A percentile compares a stretch with the other conserved stretches of the same genome.
phyloP scores from a whole-genome alignment of 805 yeast genomes.

The Metschnikowia continentalis region DNA sequence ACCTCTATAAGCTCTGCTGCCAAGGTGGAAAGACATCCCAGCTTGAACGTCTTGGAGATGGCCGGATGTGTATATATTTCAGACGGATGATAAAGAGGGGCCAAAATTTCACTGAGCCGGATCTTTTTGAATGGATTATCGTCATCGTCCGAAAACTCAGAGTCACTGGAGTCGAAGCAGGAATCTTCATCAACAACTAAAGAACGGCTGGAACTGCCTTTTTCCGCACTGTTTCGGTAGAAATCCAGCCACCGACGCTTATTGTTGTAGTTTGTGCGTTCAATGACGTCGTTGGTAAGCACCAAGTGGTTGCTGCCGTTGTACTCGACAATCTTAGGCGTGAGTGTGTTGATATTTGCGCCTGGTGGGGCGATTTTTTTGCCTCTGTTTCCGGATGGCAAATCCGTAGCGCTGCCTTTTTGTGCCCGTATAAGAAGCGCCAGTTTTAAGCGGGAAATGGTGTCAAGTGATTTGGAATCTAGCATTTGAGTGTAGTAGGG shows the following conservation, averaged over 20 bases:
- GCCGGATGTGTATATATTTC: conserved; percentile 73
- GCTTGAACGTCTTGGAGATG: conserved; percentile 60
- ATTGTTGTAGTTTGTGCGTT: conserved; percentile 22
- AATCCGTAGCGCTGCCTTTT: conserved; percentile 5
- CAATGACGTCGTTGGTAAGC: conserved; percentile 33
- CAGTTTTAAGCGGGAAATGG: conserved; percentile 36
- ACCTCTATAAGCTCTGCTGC: conserved; percentile 71
- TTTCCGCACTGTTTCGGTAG: conserved; percentile 10
- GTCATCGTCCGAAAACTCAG: conserved; percentile 5
- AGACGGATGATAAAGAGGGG: conserved; percentile 76
- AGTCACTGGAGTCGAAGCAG: conserved; percentile 1
- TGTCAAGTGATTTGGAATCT: conserved; percentile 36
- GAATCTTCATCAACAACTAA: background rate
- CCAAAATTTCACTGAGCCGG: conserved; percentile 47
- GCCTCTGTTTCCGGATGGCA: conserved; percentile 28
- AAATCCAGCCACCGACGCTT: conserved; percentile 36
- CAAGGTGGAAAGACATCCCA: conserved; percentile 46
- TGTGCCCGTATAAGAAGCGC: conserved; percentile 24
- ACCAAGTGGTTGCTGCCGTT: conserved; percentile 34
- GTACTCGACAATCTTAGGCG: conserved; percentile 37
- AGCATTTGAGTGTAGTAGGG: conserved; percentile 23
- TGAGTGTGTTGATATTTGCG: conserved; percentile 20
- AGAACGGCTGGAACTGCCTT: background rate
- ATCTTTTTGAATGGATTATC: conserved; percentile 27
- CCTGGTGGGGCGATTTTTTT: conserved; percentile 22